A percentile compares a stretch with the other conserved stretches of the same genome.
Conservation (phyloP, 2,329 filamentous ascomycete genomes). For the Alternaria consortialis region DNA sequence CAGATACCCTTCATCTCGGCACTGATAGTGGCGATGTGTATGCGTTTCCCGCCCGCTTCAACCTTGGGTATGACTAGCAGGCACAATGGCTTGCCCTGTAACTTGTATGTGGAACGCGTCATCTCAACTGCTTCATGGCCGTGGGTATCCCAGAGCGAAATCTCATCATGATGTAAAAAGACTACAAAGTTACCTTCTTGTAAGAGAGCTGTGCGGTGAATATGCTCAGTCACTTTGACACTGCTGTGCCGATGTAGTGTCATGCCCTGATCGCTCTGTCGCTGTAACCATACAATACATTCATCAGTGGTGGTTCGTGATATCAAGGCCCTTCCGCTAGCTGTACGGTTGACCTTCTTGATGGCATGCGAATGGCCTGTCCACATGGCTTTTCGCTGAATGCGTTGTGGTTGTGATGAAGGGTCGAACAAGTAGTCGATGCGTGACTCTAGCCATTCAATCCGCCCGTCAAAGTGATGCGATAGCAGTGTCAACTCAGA, state of each 20-base stretch:
- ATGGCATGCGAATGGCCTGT: slow-evolving; percentile 84
- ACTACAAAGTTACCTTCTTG: slow-evolving; percentile 80
- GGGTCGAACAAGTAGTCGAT: slow-evolving; percentile 84
- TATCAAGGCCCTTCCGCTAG: slow-evolving; percentile 79
- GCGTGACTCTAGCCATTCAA: slow-evolving; percentile 82
- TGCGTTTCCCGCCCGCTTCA: slow-evolving; percentile 59
- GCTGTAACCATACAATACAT: slow-evolving; percentile 83
- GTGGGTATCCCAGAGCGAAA: slow-evolving; percentile 84
- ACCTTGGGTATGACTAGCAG: slow-evolving; percentile 77
- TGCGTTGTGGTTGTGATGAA: slow-evolving; percentile 63
- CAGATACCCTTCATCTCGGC: slow-evolving; percentile 81
- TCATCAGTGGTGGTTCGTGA: slow-evolving; percentile 82
- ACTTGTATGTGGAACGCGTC: slow-evolving; percentile 65
- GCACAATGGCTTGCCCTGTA: slow-evolving; percentile 78
- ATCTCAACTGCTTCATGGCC: slow-evolving; percentile 66
- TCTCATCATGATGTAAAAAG: slow-evolving; percentile 75
- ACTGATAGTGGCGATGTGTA: slow-evolving; percentile 82
- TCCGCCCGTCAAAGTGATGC: slow-evolving; percentile 85
- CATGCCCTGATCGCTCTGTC: slow-evolving; percentile 59
- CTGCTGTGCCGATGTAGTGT: slow-evolving; percentile 72
- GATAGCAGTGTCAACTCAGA: slow-evolving; percentile 76
- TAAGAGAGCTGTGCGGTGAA: slow-evolving; percentile 81
- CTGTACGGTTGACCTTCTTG: slow-evolving; percentile 86
- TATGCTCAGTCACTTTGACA: slow-evolving; percentile 73
- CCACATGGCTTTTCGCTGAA: slow-evolving; percentile 74